Conservation (phyloP, 2,329 filamentous ascomycete species). For the Mycocentrospora acerina region DNA sequence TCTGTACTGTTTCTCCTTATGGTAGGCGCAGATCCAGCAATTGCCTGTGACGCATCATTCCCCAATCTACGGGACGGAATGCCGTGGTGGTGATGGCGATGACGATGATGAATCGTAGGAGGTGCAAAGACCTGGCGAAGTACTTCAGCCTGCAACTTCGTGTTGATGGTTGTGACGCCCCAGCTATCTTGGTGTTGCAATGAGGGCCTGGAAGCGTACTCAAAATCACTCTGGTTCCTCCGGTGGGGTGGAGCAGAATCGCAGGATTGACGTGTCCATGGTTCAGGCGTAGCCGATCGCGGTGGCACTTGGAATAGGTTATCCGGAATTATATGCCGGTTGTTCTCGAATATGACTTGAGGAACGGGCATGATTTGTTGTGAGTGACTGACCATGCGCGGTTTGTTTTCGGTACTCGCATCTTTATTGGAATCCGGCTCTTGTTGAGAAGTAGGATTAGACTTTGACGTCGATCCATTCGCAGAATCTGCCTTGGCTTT, state of each 20-base stretch:
- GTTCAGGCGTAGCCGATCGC: conserved; percentile 42
- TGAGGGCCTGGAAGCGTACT: conserved; percentile 39
- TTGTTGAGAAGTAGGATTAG: conserved; percentile 17
- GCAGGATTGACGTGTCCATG: conserved; percentile 32
- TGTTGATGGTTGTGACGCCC: conserved; percentile 91
- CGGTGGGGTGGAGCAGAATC: conserved; percentile 37
- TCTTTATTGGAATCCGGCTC: conserved; percentile 13
- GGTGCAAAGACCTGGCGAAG: conserved; percentile 90
- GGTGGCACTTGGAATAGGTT: conserved; percentile 71
- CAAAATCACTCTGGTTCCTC: conserved; percentile 39
- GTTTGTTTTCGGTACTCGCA: conserved; percentile 18
- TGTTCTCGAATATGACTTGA: conserved; percentile 91
- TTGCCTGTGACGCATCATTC: conserved; percentile 24
- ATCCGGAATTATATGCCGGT: conserved; percentile 87
- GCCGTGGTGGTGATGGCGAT: conserved; percentile 67
- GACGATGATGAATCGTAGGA: conserved; percentile 77
- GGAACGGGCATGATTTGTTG: conserved; percentile 74
- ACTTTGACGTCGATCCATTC: conserved; percentile 15
- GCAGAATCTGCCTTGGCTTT: conserved; percentile 21
- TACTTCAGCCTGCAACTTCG: conserved; percentile 82
- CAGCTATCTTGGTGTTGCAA: conserved; percentile 62
- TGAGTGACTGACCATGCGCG: conserved; percentile 69
- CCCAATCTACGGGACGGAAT: conserved; percentile 53
- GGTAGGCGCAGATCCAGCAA: conserved; percentile 36
- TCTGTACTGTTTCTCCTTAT: conserved; percentile 44